Evolutionary conservation across 1,284 basidiomycete genomes (phyloP).

Genomic region (Cystobasidiaceae sp.): DNA sequence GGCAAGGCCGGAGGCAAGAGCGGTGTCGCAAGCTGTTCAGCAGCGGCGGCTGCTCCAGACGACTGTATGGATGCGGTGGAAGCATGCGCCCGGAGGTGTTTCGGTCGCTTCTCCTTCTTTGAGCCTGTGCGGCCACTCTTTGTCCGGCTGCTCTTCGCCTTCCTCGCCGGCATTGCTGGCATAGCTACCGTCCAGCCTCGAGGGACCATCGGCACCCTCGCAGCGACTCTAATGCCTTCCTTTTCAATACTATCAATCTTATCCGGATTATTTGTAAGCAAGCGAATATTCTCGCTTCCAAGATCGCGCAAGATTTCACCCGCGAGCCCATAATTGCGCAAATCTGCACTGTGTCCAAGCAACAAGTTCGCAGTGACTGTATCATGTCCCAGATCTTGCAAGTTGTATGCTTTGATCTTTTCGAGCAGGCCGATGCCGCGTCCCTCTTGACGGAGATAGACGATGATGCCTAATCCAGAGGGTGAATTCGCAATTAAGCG

Average conservation of each 20-base stretch:
- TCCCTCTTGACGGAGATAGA: slow-evolving; percentile 98
- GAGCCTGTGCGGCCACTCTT: too few species aligned
- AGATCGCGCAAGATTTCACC: slow-evolving; percentile 84
- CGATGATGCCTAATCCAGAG: slow-evolving; percentile 83
- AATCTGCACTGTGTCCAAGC: slow-evolving; percentile 90
- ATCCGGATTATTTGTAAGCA: slow-evolving; percentile 97
- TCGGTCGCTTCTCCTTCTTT: slow-evolving; percentile 29
- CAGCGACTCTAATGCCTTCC: slow-evolving; percentile 74
- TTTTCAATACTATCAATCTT: slow-evolving; percentile 82
- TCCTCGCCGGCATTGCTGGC: slow-evolving; percentile 15
- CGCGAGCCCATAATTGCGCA: slow-evolving; percentile 87
- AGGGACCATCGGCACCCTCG: slow-evolving; percentile 91
- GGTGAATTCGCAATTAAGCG: slow-evolving; percentile 64
- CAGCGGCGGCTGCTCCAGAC: too few species aligned
- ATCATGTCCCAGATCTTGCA: slow-evolving; percentile 96
- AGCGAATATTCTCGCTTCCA: slow-evolving; percentile 68
- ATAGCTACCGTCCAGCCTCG: slow-evolving; percentile 62
- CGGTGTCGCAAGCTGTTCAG: too few species aligned
- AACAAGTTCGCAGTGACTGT: slow-evolving; percentile 95
- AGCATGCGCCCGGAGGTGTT: slow-evolving; percentile 1
- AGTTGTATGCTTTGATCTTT: slow-evolving; percentile 95
- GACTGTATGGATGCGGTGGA: too few species aligned
- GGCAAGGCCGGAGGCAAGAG: too few species aligned
- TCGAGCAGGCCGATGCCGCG: slow-evolving; percentile 93
- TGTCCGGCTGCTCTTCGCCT: slow-evolving; percentile 38